Base-by-base conservation (phyloP, 257 asterid genomes). In the Datura wrightii region DNA sequence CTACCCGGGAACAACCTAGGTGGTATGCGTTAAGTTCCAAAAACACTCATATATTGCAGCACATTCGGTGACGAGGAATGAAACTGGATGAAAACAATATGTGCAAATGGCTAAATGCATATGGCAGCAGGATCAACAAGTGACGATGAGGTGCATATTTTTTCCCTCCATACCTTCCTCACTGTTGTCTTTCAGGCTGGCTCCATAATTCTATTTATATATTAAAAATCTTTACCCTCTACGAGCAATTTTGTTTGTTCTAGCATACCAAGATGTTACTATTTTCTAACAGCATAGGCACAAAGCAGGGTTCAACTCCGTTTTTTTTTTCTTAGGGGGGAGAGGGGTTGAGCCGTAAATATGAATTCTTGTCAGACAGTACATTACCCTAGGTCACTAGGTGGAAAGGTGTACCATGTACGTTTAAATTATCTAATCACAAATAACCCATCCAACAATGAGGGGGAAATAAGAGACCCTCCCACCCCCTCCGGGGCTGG, bases 81-180 rank as follows among this genome's bases (percentile, higher is more conserved):
- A 63, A 63, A 34, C 14, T 4, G 71, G 39, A 60, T 24, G 39
- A 19, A 60, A 58, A 60, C 15, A 39, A 19, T 11, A 3, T 24
- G 70, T 10, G 6, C 16, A 62, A 62, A 62, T 63, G 19, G 60
- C 8, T 62, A 62, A 24, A 24, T 62, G 15, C 70, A 62, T 24
- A 62, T 62, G 70, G 67, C 37, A 59, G 70, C 41, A 62, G 16
- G 41, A 62, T 62, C 70, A 62, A 62, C 39, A 63, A 31, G 70
- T 63, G 70, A 31, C 70, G 8, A 63, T 63, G 18, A 63, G 70
- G 9, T 63, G 70, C 70, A 31, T 0, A 24, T 63, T 31, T 63
- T 8, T n/a, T 58, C 65, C 11, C 18, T 10, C 16, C 1, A 5
- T 59, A 10, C 66, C 3, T 60, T 19, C 37, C 41, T 6, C 56